Evolutionary conservation across 371 early-diverging fungal genomes (phyloP), one percentile per base, ranked within the genome.

Genomic region (Rhizopus microsporus): DNA sequence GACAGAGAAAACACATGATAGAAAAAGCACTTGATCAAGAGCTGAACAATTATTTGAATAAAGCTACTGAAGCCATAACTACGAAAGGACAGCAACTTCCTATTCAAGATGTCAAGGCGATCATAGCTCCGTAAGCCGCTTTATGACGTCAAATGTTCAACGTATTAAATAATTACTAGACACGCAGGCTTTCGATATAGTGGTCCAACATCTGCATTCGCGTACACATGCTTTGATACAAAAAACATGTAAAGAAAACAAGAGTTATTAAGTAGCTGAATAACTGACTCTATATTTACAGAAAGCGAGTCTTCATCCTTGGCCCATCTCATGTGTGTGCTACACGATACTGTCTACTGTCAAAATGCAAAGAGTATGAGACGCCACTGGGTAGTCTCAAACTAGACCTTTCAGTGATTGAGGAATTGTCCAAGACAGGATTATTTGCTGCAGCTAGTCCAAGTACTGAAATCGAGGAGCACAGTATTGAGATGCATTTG

Each of bases 401-500:
- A 2, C 54, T 96, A 6, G 92, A 97, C 67, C 67, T 57, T 10
- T 30, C 17, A 90, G 91, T 84, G 31, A 79, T 82, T 38, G 63
- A 73, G 8, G 46, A 83, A 77, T 34, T 79, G 4, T 37, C 70
- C 38, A 66, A 77, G 4, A 89, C 90, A 0, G 85, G 86, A 0
- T 62, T 80, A 7, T 97, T 95, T 71, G 49, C 59, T 3, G 66
- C 58, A 45, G 89, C 95, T 92, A 63, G 59, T 15, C 52, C 65
- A 16, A 53, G 59, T 10, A 81, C 77, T 3, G 98, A 98, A 59
- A 93, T 96, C 68, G 87, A 90, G 35, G 98, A 98, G 60, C 97
- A 98, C 65, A 93, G 94, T 63, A 84, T 98, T 60, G 98, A 96
- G 69, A 92, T 98, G 95, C 96, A 96, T 62, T 67, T 95, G 42